These are phyloP conservation scores for Halenospora varia DNA, from an alignment of 495 filamentous ascomycete species.

Conservation along the genomic window DNA sequence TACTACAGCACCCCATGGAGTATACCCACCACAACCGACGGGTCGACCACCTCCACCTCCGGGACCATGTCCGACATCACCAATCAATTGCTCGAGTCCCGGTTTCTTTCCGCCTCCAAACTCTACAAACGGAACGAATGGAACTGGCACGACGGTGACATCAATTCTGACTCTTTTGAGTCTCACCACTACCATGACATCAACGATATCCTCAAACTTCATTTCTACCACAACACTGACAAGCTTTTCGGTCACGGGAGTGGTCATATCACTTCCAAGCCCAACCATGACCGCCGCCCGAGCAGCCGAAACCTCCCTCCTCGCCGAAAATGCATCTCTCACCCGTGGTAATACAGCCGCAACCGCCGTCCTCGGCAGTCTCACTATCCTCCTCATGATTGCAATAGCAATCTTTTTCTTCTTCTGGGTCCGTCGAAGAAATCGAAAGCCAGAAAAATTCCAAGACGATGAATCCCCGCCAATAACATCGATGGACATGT, in stretches of 20 bases:
- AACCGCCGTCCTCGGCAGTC: conserved; percentile 21
- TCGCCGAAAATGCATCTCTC: background rate
- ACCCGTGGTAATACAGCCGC: conserved; percentile 8
- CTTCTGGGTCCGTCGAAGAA: conserved; percentile 24
- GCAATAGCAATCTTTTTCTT: conserved; percentile 14
- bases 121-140: background rate
- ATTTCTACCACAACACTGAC: conserved; percentile 2
- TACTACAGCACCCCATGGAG: background rate
- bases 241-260: background rate
- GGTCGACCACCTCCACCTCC: background rate
- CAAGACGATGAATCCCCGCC: conserved; percentile 9
- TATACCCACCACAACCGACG: background rate
- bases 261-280: background rate
- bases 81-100: background rate
- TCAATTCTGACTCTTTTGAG: background rate
- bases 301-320: conserved; percentile 6
- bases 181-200: conserved; percentile 6
- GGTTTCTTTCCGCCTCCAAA: background rate
- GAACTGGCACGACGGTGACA: conserved; percentile 2
- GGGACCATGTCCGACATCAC: background rate
- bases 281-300: background rate
- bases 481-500: conserved; percentile 2
- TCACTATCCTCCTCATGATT: conserved; percentile 20
- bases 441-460: background rate
- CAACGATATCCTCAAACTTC: conserved; percentile 4